These are phyloP conservation scores for Gymnopus androsaceus DNA, from an alignment of 1,284 basidiomycete species.

Conservation along the genomic window DNA sequence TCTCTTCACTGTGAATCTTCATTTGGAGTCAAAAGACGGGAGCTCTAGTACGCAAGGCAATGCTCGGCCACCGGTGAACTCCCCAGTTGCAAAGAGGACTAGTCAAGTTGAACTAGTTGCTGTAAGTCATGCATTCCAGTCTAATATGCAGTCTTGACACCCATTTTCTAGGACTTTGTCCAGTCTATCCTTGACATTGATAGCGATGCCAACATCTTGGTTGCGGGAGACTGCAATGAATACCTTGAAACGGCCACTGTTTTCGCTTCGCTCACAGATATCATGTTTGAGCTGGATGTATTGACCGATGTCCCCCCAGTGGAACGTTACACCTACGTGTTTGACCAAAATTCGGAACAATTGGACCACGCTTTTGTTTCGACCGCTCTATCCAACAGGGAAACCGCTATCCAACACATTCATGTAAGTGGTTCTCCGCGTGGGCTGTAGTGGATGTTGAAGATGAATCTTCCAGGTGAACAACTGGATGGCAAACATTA, in stretches of 20 bases:
- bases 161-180: constrained; percentile 48
- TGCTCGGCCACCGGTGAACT: constrained; percentile 61
- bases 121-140: constrained; percentile 28
- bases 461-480: constrained; percentile 37
- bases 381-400: constrained; percentile 42
- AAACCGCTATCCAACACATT: constrained; percentile 53
- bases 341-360: constrained; percentile 59
- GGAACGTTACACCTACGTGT: constrained; percentile 65
- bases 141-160: neutral
- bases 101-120: constrained; percentile 54
- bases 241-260: constrained; percentile 55
- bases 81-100: constrained; percentile 47
- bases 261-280: constrained; percentile 45
- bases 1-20: constrained; percentile 64
- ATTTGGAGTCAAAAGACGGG: constrained; percentile 61
- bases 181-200: constrained; percentile 46
- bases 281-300: constrained; percentile 54
- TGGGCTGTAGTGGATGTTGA: neutral
- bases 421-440: constrained; percentile 37
- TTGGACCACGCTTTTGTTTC: constrained; percentile 63
- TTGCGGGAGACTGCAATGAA: constrained; percentile 69
- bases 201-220: constrained; percentile 50
- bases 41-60: constrained; percentile 58
- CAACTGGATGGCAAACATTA: constrained; percentile 49
- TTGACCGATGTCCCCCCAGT: constrained; percentile 45